Conservation (phyloP, 2,329 filamentous ascomycete genomes). For the Cercospora citrullina region DNA sequence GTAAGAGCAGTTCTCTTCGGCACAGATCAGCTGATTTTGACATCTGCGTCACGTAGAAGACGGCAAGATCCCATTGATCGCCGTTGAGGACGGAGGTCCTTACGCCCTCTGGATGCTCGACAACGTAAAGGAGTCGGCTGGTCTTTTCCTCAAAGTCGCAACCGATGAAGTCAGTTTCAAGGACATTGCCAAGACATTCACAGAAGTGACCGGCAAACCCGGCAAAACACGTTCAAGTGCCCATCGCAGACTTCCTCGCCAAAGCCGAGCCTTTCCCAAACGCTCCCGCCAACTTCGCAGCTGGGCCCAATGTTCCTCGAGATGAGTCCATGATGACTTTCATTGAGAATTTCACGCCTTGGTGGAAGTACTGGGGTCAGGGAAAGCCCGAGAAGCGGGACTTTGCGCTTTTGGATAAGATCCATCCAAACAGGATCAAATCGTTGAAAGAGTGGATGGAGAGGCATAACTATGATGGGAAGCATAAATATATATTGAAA, state of each 20-base stretch:
- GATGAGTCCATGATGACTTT: conserved; percentile 45
- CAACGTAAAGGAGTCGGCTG: conserved; percentile 28
- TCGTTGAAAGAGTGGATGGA: conserved; percentile 53
- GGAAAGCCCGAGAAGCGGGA: conserved; percentile 48
- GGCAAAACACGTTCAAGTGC: conserved; percentile 35
- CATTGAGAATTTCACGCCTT: conserved; percentile 53
- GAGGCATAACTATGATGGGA: conserved; percentile 7
- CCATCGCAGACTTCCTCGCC: conserved; percentile 38
- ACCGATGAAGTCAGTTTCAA: conserved; percentile 35
- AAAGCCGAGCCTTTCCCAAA: conserved; percentile 43
- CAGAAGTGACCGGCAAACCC: conserved; percentile 37
- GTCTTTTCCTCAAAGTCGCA: conserved; percentile 35
- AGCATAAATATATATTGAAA: not conserved
- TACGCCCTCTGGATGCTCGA: conserved; percentile 38
- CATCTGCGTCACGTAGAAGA: not conserved
- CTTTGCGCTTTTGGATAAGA: conserved; percentile 54
- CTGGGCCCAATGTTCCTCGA: conserved; percentile 27
- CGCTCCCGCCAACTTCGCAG: conserved; percentile 46
- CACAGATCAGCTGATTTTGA: no score
- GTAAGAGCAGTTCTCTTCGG: no score
- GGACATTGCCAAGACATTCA: conserved; percentile 38
- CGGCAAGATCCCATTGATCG: not conserved
- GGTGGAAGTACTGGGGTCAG: conserved; percentile 53
- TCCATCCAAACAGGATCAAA: conserved; percentile 52
- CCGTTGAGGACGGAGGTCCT: not conserved